Base-by-base conservation (phyloP, 1,284 basidiomycete genomes). In the Wolfiporia cocos region DNA sequence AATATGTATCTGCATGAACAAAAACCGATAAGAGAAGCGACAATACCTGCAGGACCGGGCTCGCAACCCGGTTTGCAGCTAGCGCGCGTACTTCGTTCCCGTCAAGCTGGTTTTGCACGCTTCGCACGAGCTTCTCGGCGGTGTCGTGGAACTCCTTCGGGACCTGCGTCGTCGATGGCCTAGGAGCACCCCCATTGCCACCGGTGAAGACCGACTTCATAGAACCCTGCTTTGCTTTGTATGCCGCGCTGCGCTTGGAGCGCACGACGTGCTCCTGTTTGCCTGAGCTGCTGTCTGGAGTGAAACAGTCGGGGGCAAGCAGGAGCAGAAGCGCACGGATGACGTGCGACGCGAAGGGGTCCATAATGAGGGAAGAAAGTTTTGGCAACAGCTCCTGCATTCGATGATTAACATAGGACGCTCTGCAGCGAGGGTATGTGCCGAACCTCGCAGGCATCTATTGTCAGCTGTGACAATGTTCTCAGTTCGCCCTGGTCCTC, bases 271-370 rank as follows among this genome's bases (percentile, higher is more conserved):
- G 60, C 12, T 33, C 41, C 5, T 61, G 63, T 39, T 64, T 47
- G 37, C 22, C 67, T 31, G 58, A 53, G 43, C 51, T 56, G 39
- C 63, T 62, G 6, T 70, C 63, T 3, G 63, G 57, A 5, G 63
- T 54, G 12, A 69, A 63, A 15, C 74, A 60, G 38, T 71, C 67
- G 1, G 84, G 81, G 14, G 77, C 82, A 15, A 95, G 70, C 23
- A 95, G 70, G 5, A 85, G 60, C 5, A 96, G 72, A 1, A 96
- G 65, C 14, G 85, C 78, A 28, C 92, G 82, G 37, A 94, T 52
- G 29, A 92, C 87, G 52, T 95, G 93, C 0, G 92, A 92, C 20
- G 83, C 91, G 56, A 92, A 93, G 15, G 85, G 81, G 54, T 93
- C 81, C 65, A 84, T 78, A 26, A 93, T 64, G 23, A 94, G 73